phyloP scores from a whole-genome alignment of 2,329 filamentous ascomycete species.

The Lasiodiplodia hormozganensis region DNA sequence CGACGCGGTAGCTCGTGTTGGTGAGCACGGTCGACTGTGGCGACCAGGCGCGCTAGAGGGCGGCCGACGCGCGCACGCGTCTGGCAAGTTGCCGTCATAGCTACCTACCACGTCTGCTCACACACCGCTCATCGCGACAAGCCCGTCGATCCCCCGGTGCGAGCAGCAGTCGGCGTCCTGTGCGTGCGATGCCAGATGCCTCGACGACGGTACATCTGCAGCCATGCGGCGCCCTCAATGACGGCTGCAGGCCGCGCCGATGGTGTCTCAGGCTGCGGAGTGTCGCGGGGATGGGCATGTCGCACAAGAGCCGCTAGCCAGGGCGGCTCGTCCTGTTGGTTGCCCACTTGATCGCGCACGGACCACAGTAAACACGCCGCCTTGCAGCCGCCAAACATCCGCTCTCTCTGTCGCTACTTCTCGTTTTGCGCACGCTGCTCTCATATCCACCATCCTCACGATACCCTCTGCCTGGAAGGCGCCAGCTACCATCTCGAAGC shows the following conservation, averaged over 20 bases:
- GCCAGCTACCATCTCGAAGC: background rate
- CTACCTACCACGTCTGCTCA: background rate
- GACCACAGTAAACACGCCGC: constrained; percentile 21
- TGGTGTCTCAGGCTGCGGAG: background rate
- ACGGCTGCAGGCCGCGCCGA: constrained; percentile 12
- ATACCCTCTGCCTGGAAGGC: constrained; percentile 8
- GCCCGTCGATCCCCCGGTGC: constrained; percentile 23
- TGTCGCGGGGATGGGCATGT: constrained; percentile 6
- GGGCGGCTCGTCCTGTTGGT: background rate
- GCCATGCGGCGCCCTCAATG: background rate
- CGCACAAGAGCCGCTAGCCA: constrained; percentile 7
- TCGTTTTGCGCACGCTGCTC: background rate
- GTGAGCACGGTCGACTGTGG: background rate
- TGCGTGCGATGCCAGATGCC: constrained; percentile 15
- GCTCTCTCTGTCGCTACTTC: constrained; percentile 4
- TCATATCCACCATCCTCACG: constrained; percentile 1
- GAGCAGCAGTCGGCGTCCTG: constrained; percentile 21
- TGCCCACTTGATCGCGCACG: constrained; percentile 24
- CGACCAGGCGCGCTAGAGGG: constrained; percentile 3
- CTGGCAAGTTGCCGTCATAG: background rate
- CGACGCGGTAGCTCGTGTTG: background rate
- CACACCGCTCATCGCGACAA: constrained; percentile 22
- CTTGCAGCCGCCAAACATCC: constrained; percentile 16
- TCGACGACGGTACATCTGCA: background rate
- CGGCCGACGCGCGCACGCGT: constrained; percentile 14